phyloP scores from a whole-genome alignment of 371 early-diverging fungal species.

The Mucor irregularis region DNA sequence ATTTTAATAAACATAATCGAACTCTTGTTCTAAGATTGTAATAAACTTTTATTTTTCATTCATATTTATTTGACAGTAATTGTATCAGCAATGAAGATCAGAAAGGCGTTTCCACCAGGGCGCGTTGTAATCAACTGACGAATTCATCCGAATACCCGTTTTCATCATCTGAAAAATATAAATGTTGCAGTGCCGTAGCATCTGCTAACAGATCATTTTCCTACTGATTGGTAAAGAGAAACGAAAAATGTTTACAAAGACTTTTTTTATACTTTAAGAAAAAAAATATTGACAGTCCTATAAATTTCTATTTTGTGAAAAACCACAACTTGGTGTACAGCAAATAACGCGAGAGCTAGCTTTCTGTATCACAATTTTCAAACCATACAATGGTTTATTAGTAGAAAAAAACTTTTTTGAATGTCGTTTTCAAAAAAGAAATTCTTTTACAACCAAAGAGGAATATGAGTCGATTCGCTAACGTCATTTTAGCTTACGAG shows the following conservation, averaged over 20 bases:
- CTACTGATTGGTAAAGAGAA: constrained; percentile 40
- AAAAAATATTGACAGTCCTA: constrained; percentile 14
- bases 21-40: too few species aligned
- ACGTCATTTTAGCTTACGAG: constrained; percentile 14
- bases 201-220: constrained; percentile 48
- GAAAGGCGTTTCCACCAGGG: constrained; percentile 7
- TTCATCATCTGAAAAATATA: constrained; percentile 49
- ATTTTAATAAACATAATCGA: neutral
- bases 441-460: constrained; percentile 16
- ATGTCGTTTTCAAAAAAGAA: constrained; percentile 11
- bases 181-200: constrained; percentile 37
- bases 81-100: neutral
- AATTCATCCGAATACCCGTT: constrained; percentile 13
- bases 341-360: neutral
- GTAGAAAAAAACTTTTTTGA: constrained; percentile 13
- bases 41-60: constrained; percentile 11
- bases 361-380: neutral
- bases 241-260: constrained; percentile 1
- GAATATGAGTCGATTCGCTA: constrained; percentile 30
- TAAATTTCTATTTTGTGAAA: too few species aligned
- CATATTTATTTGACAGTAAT: neutral
- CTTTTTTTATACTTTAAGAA: constrained; percentile 10
- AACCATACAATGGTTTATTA: neutral
- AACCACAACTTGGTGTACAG: too few species aligned
- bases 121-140: constrained; percentile 12